Percentiles rank a stretch among this genome's conserved stretches.
These are phyloP conservation scores for Pterula multifida DNA, from an alignment of 1,284 basidiomycete genomes.

Conservation along the genomic window DNA sequence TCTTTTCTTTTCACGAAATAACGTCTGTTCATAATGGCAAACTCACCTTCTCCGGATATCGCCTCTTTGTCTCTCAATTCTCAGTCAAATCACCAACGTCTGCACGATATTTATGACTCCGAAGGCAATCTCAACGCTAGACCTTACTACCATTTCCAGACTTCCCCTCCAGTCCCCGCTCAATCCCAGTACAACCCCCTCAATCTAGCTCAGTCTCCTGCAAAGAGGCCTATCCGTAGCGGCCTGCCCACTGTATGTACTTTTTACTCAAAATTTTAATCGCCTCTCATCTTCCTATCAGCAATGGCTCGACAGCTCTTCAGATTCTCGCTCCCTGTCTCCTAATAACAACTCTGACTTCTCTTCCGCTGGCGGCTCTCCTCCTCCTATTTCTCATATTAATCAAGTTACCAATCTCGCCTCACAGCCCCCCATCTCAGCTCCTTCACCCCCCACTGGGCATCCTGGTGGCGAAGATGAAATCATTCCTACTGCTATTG, in stretches of 20 bases:
- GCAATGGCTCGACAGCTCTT: slow-evolving; percentile 72
- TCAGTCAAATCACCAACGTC: slow-evolving; percentile 48
- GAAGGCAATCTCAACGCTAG: slow-evolving; percentile 44
- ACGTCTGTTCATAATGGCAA: slow-evolving; percentile 12
- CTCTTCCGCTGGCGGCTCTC: slow-evolving; percentile 72
- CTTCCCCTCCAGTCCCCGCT: slow-evolving; percentile 51
- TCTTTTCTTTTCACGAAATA: slow-evolving; percentile 8
- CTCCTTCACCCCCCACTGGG: slow-evolving; percentile 9
- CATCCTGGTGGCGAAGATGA: slow-evolving; percentile 62
- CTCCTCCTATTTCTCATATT: slow-evolving; percentile 46
- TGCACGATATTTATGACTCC: slow-evolving; percentile 77
- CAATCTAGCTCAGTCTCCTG: slow-evolving; percentile 48
- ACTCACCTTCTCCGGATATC: slow-evolving; percentile 45
- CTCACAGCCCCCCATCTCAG: slow-evolving; percentile 35
- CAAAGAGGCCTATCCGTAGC: slow-evolving; percentile 62
- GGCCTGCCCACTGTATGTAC: slow-evolving; percentile 56
- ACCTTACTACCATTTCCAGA: slow-evolving; percentile 56
- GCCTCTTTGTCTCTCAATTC: slow-evolving; percentile 60
- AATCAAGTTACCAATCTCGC: slow-evolving; percentile 29
- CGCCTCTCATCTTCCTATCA: slow-evolving; percentile 20
- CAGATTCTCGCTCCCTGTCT: slow-evolving; percentile 69
- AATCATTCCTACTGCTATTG: slow-evolving; percentile 97
- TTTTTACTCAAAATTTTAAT: slow-evolving; percentile 13
- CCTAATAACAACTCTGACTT: slow-evolving; percentile 77
- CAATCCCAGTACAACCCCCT: slow-evolving; percentile 55